A percentile compares a stretch with the other conserved stretches of the same genome.
Conservation (phyloP, 208 protist species). For the Crithidia brevicula region DNA sequence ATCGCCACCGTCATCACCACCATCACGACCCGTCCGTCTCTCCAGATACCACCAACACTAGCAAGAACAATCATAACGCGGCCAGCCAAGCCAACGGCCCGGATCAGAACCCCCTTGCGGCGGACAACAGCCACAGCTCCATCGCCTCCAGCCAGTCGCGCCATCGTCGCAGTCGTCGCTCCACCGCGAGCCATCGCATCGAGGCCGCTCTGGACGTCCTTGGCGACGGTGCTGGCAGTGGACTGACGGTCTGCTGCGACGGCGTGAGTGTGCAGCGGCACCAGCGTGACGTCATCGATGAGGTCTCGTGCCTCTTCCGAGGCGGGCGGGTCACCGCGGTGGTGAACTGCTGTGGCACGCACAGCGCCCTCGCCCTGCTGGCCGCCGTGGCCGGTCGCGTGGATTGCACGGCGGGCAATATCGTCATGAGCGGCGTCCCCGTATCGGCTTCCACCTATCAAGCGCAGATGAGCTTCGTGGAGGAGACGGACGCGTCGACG, state of each 20-base stretch:
- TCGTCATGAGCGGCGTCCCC: slow-evolving; percentile 63
- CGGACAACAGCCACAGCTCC: neutral
- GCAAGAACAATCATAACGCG: too few species aligned
- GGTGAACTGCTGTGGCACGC: slow-evolving; percentile 60
- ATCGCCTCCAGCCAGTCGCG: slow-evolving; percentile 8
- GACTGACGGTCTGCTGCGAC: slow-evolving; percentile 48
- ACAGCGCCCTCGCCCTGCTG: slow-evolving; percentile 49
- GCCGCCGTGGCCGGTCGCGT: slow-evolving; percentile 43
- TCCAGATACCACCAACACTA: neutral
- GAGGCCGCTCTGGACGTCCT: slow-evolving; percentile 6
- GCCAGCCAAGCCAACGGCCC: neutral
- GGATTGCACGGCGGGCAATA: slow-evolving; percentile 37
- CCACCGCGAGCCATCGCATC: neutral
- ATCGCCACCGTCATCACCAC: slow-evolving; percentile 11
- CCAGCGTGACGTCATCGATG: slow-evolving; percentile 38
- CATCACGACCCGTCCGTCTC: neutral
- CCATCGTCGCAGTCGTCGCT: slow-evolving; percentile 9
- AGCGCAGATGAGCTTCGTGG: slow-evolving; percentile 35
- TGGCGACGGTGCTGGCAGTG: slow-evolving; percentile 4
- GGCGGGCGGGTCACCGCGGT: slow-evolving; percentile 65
- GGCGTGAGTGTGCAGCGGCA: slow-evolving; percentile 37
- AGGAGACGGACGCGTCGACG: slow-evolving; percentile 6
- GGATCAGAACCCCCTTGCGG: neutral
- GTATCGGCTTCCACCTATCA: slow-evolving; percentile 53
- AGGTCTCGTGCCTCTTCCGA: slow-evolving; percentile 46